Evolutionary conservation across 306 rosid species (phyloP), one percentile per base, ranked within the genome.

Genomic region (Quercus rubra): DNA sequence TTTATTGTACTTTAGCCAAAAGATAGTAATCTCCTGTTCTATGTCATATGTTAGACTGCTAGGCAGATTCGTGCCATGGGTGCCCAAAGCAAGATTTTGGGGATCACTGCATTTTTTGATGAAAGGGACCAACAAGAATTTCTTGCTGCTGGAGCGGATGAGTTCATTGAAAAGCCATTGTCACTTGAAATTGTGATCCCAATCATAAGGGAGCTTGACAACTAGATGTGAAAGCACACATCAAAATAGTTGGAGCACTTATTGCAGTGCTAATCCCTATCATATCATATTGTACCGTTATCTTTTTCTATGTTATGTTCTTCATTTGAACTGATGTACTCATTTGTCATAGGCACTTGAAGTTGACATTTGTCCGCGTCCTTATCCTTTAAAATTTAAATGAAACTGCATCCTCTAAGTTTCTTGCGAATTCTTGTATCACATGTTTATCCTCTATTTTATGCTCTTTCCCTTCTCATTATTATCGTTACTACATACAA

Each of bases 141-240:
- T 67, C 43, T 83, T 10, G 66, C 21, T 13, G 87, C 81, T 4
- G 84, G 84, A 7, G 76, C 62, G 5, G 75, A 62, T 35, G 62
- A 43, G 6, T 79, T 62, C 67, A 27, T 71, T 13, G 71, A 84
- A 56, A 84, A 71, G 79, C 81, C 84, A 27, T 6, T 84, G 15
- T 10, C 17, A 76, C 79, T 82, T 1, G 30, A 62, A n/a, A 43
- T 18, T 57, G 66, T 80, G 46, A 52, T 80, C 70, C 87, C 79
- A 1, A 63, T 84, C 59, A 73, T 80, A 62, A 64, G 18, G 9
- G 73, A 79, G 28, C 73, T 83, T 12, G 78, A 64, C 62, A 55
- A 41, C 58, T 28, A 62, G 71, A 31, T 15, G 28, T 63, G 70
- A 46, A 63, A 27, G 38, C 8, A 10, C 66, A 21, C 15, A 15